phyloP scores from a whole-genome alignment of 2,329 filamentous ascomycete genomes.

The Neobulgaria alba region DNA sequence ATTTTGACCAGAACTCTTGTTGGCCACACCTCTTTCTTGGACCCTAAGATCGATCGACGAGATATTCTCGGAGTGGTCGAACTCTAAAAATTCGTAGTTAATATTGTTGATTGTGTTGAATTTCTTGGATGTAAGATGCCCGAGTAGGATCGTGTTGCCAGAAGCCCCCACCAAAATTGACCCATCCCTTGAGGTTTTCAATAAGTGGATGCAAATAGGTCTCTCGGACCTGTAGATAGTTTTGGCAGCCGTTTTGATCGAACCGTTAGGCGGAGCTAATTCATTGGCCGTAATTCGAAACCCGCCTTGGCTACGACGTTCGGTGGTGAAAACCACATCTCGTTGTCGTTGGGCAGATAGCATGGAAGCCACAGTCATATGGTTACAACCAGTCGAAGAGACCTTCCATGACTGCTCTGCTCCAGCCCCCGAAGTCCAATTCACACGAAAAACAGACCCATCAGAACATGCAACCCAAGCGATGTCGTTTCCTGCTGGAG shows the following conservation, averaged over 20 bases:
- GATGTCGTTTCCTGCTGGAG: slow-evolving; percentile 36
- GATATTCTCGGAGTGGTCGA: slow-evolving; percentile 54
- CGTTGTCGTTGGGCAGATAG: slow-evolving; percentile 25
- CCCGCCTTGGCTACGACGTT: slow-evolving; percentile 23
- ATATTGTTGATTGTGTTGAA: slow-evolving; percentile 34
- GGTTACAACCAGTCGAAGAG: slow-evolving; percentile 27
- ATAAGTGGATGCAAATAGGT: slow-evolving; percentile 41
- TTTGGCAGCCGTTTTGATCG: slow-evolving; percentile 24
- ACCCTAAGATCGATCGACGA: slow-evolving; percentile 57
- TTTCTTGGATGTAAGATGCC: slow-evolving; percentile 35
- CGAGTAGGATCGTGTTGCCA: slow-evolving; percentile 50
- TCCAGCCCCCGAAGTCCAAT: slow-evolving; percentile 46
- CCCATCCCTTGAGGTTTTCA: slow-evolving; percentile 45
- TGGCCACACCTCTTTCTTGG: slow-evolving; percentile 24
- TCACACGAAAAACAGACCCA: slow-evolving; percentile 46
- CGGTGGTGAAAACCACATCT: slow-evolving; percentile 30
- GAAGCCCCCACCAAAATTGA: slow-evolving; percentile 49
- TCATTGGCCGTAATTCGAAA: slow-evolving; percentile 30
- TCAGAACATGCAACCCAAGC: slow-evolving; percentile 54
- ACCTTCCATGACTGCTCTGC: slow-evolving; percentile 34
- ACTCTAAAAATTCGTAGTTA: slow-evolving; percentile 47
- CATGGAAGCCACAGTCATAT: slow-evolving; percentile 30
- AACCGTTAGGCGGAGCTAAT: slow-evolving; percentile 25
- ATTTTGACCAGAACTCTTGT: slow-evolving; percentile 26
- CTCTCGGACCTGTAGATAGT: slow-evolving; percentile 33